Base-by-base conservation (phyloP, 2,329 filamentous ascomycete genomes). In the Fusarium tupiense region DNA sequence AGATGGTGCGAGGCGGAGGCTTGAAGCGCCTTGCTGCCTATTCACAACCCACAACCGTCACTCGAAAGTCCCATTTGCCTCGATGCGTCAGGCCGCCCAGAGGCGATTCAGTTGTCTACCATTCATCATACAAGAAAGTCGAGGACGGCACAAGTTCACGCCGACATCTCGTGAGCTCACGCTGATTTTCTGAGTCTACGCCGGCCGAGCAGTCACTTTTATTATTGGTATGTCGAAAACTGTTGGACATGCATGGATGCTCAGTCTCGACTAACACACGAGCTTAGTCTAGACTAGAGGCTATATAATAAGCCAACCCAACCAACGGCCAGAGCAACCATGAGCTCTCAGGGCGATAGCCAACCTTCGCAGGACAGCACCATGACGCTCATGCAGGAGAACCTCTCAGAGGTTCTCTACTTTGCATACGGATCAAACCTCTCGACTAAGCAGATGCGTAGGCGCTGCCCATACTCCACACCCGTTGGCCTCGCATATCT, bases 371-470 rank as follows among this genome's bases (percentile, higher is more conserved):
- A 83, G 71, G 81, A 80, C 73, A 82, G 80, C 73, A 71, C 73
- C 67, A 78, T 81, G 75, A 83, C 82, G 31, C 46, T 82, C 24
- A 80, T 84, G 64, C 80, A 81, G 38, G 81, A 83, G 43, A 77
- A 80, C 61, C 75, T 79, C 19, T 78, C 78, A 56, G 82, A 84
- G 70, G 76, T 83, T 58, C 81, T 90, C 72, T 93, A 93, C 84
- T 93, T 94, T 79, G 92, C 89, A 76, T 94, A 92, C 81, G 92
- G 92, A 71, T 91, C 88, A 79, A 94, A 94, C 80, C 86, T 94
- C 66, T 92, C 90, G 80, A 86, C 86, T 2, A 81, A 85, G 35
- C 91, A 93, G 81, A 94, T 94, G 92, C 76, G 76, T 8, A 74
- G 80, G 52, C 90, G 91, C 60, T 94, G 92, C 78, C 91, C 90